Conservation (phyloP, 2,329 filamentous ascomycete species). For the Diplocarpon rosae region DNA sequence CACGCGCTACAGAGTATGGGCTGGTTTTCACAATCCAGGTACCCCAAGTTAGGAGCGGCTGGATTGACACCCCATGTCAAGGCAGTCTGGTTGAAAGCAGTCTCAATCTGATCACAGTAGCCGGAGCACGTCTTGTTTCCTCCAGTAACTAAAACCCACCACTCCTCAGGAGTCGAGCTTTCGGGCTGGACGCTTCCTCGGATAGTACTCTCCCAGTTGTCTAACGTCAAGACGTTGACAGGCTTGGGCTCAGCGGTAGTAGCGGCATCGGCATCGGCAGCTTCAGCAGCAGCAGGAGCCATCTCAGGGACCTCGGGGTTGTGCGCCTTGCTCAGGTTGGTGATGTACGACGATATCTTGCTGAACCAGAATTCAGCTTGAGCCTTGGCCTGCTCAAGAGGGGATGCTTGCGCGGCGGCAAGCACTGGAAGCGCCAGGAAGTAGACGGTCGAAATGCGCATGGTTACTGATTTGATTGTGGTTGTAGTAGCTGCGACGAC, state of each 20-base stretch:
- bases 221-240: conserved; percentile 49
- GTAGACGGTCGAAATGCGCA: conserved; percentile 46
- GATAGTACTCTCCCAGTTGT: conserved; percentile 61
- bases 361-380: conserved; percentile 55
- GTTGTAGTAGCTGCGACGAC: conserved; percentile 2
- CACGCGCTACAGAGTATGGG: conserved; percentile 65
- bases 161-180: conserved; percentile 56
- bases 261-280: conserved; percentile 27
- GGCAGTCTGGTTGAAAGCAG: conserved; percentile 56
- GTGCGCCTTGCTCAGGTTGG: conserved; percentile 33
- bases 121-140: conserved; percentile 66
- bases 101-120: conserved; percentile 52
- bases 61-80: conserved; percentile 49
- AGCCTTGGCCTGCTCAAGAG: conserved; percentile 46
- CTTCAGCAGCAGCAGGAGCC: conserved; percentile 39
- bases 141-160: conserved; percentile 65
- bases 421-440: conserved; percentile 46
- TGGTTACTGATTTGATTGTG: conserved; percentile 23
- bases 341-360: conserved; percentile 44
- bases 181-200: conserved; percentile 48
- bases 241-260: conserved; percentile 40
- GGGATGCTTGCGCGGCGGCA: conserved; percentile 41
- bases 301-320: conserved; percentile 28
- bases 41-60: conserved; percentile 53
- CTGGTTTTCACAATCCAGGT: conserved; percentile 65